phyloP scores from a whole-genome alignment of 2,329 filamentous ascomycete genomes.

The Cercospora sesami region DNA sequence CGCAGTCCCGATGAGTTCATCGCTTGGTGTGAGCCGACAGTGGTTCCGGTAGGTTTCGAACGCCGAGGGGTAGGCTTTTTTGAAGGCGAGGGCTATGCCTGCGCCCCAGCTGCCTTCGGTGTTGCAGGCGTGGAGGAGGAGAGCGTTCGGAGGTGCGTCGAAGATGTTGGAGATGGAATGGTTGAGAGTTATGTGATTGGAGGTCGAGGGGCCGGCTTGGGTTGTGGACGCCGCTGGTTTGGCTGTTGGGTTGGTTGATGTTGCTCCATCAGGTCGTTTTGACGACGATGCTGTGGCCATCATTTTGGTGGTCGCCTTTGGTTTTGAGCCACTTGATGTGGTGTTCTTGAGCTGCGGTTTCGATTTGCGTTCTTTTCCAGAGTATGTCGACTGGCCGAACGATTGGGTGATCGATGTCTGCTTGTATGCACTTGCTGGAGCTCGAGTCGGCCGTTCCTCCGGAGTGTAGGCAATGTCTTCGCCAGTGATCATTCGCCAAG shows the following conservation, averaged over 20 bases:
- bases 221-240: not conserved
- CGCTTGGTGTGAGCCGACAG: conserved; percentile 44
- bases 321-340: not conserved
- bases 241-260: not conserved
- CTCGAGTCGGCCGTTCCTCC: conserved; percentile 7
- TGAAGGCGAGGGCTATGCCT: conserved; percentile 59
- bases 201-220: not conserved
- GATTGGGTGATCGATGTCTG: conserved; percentile 6
- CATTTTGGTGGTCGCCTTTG: not conserved
- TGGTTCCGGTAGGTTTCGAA: conserved; percentile 50
- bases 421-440: conserved; percentile 9
- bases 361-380: not conserved
- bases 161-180: conserved; percentile 53
- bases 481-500: conserved; percentile 11
- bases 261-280: not conserved
- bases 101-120: conserved; percentile 58
- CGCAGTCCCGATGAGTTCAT: conserved; percentile 47
- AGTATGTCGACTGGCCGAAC: conserved; percentile 10
- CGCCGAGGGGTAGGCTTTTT: conserved; percentile 52
- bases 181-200: conserved; percentile 18
- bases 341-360: not conserved
- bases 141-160: conserved; percentile 49
- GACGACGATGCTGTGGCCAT: not conserved
- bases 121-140: conserved; percentile 63
- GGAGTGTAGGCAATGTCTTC: conserved; percentile 5